phyloP scores from a whole-genome alignment of 1,284 basidiomycete species.

The Pseudozyma tsukubaensis region DNA sequence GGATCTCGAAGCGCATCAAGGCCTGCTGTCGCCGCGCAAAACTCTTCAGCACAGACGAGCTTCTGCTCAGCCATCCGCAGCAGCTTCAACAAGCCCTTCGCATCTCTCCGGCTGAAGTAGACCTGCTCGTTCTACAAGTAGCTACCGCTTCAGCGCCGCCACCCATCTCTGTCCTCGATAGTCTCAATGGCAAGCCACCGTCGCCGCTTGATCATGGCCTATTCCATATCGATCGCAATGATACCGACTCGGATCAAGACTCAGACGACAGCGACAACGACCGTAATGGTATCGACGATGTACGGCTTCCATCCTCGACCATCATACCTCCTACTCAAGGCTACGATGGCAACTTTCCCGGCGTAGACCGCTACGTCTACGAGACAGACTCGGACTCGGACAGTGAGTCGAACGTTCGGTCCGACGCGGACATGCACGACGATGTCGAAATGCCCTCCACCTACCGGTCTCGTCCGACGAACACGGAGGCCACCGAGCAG shows the following conservation, averaged over 20 bases:
- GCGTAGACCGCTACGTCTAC: conserved; percentile 22
- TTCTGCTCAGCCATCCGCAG: conserved; percentile 28
- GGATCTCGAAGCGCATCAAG: conserved; percentile 47
- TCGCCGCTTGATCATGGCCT: conserved; percentile 4
- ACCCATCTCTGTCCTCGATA: conserved; percentile 31
- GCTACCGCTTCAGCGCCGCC: conserved; percentile 30
- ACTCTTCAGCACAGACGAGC: conserved; percentile 40
- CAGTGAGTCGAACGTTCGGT: conserved; percentile 1
- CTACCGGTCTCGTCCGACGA: background rate
- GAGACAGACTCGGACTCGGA: conserved; percentile 33
- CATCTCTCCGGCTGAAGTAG: conserved; percentile 17
- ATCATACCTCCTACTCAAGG: conserved; percentile 40
- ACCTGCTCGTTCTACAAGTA: conserved; percentile 27
- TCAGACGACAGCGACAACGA: conserved; percentile 11
- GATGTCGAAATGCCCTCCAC: conserved; percentile 26
- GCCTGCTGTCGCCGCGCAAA: conserved; percentile 46
- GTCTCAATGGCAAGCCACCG: conserved; percentile 19
- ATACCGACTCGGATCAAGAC: conserved; percentile 4
- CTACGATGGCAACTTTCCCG: conserved; percentile 45
- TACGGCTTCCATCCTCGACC: conserved; percentile 11
- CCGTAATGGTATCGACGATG: background rate
- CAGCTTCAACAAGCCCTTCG: conserved; percentile 33
- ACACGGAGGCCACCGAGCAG: background rate
- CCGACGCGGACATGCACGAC: conserved; percentile 15
- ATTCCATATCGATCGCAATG: conserved; percentile 14